Base-by-base conservation (phyloP, 768 basidiomycete genomes). In the Cubamyces lactineus region DNA sequence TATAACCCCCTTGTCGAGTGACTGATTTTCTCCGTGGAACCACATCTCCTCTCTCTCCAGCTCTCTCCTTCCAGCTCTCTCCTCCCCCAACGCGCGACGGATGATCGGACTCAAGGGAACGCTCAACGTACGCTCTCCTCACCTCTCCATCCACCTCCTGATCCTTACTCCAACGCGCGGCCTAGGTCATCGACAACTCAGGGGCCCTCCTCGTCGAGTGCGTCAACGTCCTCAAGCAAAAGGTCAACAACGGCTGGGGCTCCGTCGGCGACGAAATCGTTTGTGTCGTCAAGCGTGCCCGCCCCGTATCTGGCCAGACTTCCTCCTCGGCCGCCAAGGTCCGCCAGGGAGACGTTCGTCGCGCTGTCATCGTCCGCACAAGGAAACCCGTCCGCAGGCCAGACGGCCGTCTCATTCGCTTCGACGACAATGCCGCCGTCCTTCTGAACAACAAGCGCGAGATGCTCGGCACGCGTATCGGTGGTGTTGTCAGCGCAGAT, bases 81-180 rank as follows among this genome's bases (percentile, higher is more conserved):
- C 19, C 23, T 51, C 19, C 39, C 23, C 39, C 55, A 28, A n/a
- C 26, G 15, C 43, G 19, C 62, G 43, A 43, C 65, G 58, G 24
- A 98, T 98, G 96, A 93, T 98, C 80, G 95, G 95, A 61, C 92
- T 98, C 70, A 98, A 98, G 73, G 85, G 87, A 58, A 94, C 88
- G 0, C 84, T 98, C 62, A 95, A 94, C 78, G 94, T 92, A 67
- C 57, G 85, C 75, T 46, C 39, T 42, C 21, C 19, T 8, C 28
- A 6, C 23, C 45, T 53, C 38, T 41, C 17, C 13, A 17, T n/a
- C 2, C 15, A 3, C n/a, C 64, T 7, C 15, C 23, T 19, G 28
- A 15, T 39, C 26, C 65, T 56, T 12, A 62, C 16, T 9, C 17
- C 19, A 7, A 2, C 17, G n/a, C 30, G 38, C 16, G n/a, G 39